These are phyloP conservation scores for Mycena rosella DNA, from an alignment of 768 basidiomycete species.

Conservation along the genomic window DNA sequence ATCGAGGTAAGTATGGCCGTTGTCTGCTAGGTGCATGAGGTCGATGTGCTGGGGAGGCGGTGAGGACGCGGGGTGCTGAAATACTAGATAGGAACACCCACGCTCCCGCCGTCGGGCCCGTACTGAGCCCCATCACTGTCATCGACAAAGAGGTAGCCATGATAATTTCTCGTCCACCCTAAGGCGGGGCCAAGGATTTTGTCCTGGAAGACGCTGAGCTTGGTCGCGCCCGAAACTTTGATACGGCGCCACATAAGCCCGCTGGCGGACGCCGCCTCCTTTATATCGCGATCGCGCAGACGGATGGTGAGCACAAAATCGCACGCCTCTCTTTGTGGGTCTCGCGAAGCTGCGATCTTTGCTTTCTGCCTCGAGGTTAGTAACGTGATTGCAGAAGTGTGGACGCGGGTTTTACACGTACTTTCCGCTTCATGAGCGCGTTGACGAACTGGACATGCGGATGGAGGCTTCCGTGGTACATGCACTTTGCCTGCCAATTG, in stretches of 20 bases:
- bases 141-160: conserved; percentile 24
- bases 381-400: not conserved
- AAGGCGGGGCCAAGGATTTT: conserved; percentile 50
- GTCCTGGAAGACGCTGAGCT: conserved; percentile 49
- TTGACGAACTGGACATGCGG: conserved; percentile 24
- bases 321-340: conserved; percentile 20
- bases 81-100: not conserved
- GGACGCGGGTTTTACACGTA: not conserved
- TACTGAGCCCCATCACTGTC: conserved; percentile 21
- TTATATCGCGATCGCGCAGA: conserved; percentile 16
- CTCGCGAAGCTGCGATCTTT: conserved; percentile 17
- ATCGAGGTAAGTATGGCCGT: conserved; percentile 25
- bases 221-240: conserved; percentile 49
- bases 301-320: conserved; percentile 22
- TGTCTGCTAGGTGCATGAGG: conserved; percentile 21
- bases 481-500: not conserved
- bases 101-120: conserved; percentile 11
- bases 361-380: conserved; percentile 9
- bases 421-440: conserved; percentile 20
- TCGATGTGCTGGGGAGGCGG: conserved; percentile 17
- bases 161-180: conserved; percentile 44
- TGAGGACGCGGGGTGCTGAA: not conserved
- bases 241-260: conserved; percentile 44
- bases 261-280: conserved; percentile 1
- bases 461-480: conserved; percentile 20